Base-by-base conservation (phyloP, 2,329 filamentous ascomycete species). In the Talaromyces sp. region DNA sequence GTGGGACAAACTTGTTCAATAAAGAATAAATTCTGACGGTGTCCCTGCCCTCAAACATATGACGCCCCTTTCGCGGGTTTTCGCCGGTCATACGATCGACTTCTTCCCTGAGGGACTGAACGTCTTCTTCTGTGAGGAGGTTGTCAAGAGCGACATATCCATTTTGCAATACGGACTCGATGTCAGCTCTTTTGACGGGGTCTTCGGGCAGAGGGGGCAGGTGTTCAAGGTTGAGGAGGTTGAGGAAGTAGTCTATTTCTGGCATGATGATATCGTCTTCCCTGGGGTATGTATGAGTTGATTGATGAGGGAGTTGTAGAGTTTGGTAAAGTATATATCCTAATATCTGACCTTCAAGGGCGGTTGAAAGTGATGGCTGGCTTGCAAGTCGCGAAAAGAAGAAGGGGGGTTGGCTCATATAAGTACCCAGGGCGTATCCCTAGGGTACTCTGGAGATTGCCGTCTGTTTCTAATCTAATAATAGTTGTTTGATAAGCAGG, bases 1-100 rank as follows among this genome's bases (percentile, higher is more conserved):
- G 11, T 13, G 31, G n/a, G 43, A 58, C 66, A 27, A 47, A 69
- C 68, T 80, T 80, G 70, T 78, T 76, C 37, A 78, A 66, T 22
- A 80, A 69, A 11, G 76, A 74, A 68, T 79, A 79, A 59, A 79
- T 76, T 19, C 78, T 72, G 52, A 75, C 73, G 13, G 78, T 80
- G 27, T 72, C 73, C 60, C 70, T 66, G 1, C 78, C 78, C 61
- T 80, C 78, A 64, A 80, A 80, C 22, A 68, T 56, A 67, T 78
- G 77, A 31, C 77, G 75, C 3, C 78, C 77, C 22, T 56, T 66
- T 22, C 67, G 54, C 3, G 72, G 71, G 6, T 70, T 67, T 5
- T 72, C 68, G 3, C 76, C 75, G n/a, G 73, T 66, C 52, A 80
- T 66, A 2, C 75, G 75, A 13, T 69, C 69, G 31, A 78, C 73